These are phyloP conservation scores for Apophysomyces ossiformis DNA, from an alignment of 371 early-diverging fungal species.

Conservation along the genomic window DNA sequence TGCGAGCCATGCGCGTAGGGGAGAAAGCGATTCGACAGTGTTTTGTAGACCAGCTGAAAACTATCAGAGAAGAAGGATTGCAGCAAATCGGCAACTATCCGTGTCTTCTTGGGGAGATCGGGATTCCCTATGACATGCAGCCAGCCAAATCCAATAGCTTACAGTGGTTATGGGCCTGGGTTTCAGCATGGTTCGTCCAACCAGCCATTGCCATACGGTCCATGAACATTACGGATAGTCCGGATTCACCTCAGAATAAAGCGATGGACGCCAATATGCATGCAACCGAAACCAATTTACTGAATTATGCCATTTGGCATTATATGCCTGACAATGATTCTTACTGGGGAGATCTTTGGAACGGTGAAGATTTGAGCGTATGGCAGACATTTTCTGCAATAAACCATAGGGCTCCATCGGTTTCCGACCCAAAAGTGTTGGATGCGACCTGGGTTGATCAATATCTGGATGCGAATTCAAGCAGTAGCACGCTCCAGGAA, in stretches of 20 bases:
- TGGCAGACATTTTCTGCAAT: conserved; percentile 31
- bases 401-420: background rate
- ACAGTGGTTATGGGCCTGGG: background rate
- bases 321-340: conserved; percentile 66
- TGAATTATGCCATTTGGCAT: conserved; percentile 71
- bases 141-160: conserved; percentile 13
- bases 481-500: conserved; percentile 11
- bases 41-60: conserved; percentile 62
- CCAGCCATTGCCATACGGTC: background rate
- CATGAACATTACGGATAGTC: conserved; percentile 15
- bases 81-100: conserved; percentile 56
- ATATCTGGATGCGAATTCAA: background rate
- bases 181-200: background rate
- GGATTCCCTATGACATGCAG: conserved; percentile 78
- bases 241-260: conserved; percentile 58
- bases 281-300: conserved; percentile 64
- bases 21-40: conserved; percentile 62
- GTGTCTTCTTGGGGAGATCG: conserved; percentile 73
- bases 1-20: conserved; percentile 64
- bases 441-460: conserved; percentile 10
- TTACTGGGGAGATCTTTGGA: conserved; percentile 74
- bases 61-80: conserved; percentile 58
- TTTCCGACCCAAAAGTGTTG: conserved; percentile 3
- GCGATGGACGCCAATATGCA: conserved; percentile 74
- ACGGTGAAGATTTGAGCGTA: conserved; percentile 71